phyloP scores from a whole-genome alignment of 2,329 filamentous ascomycete species.

The Fusarium denticulatum region DNA sequence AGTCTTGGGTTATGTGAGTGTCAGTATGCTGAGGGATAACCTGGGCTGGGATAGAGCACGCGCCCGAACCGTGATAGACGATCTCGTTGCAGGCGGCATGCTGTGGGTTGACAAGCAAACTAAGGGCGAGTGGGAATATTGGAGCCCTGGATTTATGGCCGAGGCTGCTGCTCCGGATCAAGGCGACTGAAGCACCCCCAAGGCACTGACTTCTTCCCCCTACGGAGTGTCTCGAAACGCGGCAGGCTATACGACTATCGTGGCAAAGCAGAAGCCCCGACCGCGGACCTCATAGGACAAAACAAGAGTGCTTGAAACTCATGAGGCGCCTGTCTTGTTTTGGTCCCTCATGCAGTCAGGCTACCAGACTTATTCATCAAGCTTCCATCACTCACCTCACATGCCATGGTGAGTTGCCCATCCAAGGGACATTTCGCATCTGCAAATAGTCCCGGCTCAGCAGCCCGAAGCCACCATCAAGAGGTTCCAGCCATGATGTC shows the following conservation, averaged over 20 bases:
- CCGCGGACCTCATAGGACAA: neutral
- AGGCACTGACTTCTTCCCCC: neutral
- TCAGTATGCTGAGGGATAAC: constrained; percentile 89
- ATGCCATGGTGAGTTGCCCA: neutral
- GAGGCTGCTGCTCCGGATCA: constrained; percentile 46
- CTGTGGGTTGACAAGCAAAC: constrained; percentile 93
- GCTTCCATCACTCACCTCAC: neutral
- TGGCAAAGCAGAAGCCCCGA: neutral
- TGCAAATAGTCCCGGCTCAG: neutral
- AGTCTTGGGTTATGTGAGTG: constrained; percentile 87
- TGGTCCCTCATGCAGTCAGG: neutral
- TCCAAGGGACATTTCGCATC: too few species aligned
- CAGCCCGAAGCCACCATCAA: neutral
- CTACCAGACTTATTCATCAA: neutral
- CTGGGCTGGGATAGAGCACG: constrained; percentile 85
- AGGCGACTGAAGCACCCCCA: constrained; percentile 16
- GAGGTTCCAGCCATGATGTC: neutral
- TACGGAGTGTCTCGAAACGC: neutral
- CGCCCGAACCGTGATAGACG: constrained; percentile 89
- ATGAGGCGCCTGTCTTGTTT: neutral
- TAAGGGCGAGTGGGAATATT: constrained; percentile 86
- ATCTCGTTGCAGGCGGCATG: constrained; percentile 87
- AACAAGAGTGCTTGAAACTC: neutral
- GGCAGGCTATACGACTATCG: neutral
- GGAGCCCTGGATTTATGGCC: constrained; percentile 82